Evolutionary conservation across 2,329 filamentous ascomycete genomes (phyloP).

Genomic region (Fonsecaea nubica): DNA sequence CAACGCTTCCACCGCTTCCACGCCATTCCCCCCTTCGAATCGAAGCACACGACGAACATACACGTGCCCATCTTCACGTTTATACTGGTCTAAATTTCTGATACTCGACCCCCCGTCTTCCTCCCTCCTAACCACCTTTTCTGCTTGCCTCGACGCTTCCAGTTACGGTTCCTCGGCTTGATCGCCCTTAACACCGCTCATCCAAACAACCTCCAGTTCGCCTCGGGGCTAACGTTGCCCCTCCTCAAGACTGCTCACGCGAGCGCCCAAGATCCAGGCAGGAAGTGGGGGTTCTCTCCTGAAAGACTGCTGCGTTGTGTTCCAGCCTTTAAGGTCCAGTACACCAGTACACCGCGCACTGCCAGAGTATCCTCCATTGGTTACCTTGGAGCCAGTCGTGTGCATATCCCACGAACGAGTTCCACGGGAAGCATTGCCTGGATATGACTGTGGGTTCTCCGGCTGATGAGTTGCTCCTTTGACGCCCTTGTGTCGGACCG

Average conservation of each 20-base stretch:
- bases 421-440: not conserved
- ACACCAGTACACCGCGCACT: not conserved
- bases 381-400: slow-evolving; percentile 17
- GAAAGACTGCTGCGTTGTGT: slow-evolving; percentile 4
- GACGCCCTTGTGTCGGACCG: not conserved
- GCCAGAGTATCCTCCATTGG: slow-evolving; percentile 28
- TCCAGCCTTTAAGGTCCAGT: slow-evolving; percentile 13
- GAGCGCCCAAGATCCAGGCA: slow-evolving; percentile 28
- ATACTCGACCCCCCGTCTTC: slow-evolving; percentile 6
- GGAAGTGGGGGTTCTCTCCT: slow-evolving; percentile 27
- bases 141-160: slow-evolving; percentile 18
- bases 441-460: slow-evolving; percentile 21
- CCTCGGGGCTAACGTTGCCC: slow-evolving; percentile 14
- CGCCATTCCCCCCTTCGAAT: slow-evolving; percentile 1
- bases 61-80: slow-evolving; percentile 36
- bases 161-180: slow-evolving; percentile 19
- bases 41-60: slow-evolving; percentile 31
- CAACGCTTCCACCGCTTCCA: slow-evolving; percentile 7
- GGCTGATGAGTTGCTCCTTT: slow-evolving; percentile 7
- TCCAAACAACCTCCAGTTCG: slow-evolving; percentile 10
- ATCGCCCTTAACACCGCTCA: slow-evolving; percentile 14
- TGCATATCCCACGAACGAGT: slow-evolving; percentile 33
- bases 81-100: slow-evolving; percentile 35
- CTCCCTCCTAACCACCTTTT: slow-evolving; percentile 17
- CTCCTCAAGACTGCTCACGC: slow-evolving; percentile 35